Evolutionary conservation across 2,329 filamentous ascomycete species (phyloP).

Genomic region (Whalleya microplaca): DNA sequence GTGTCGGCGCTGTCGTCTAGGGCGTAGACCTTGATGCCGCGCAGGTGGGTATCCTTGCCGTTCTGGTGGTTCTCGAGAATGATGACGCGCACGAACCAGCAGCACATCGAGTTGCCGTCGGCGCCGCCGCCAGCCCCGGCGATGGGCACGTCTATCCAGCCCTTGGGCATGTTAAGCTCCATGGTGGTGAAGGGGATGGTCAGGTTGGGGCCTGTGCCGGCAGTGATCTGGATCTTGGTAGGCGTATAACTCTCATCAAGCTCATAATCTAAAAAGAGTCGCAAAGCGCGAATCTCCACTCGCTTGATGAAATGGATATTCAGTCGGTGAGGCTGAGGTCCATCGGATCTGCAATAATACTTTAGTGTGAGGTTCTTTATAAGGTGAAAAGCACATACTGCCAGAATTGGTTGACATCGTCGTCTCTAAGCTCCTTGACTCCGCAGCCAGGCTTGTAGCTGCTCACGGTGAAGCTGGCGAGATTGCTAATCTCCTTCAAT

Average conservation of each 20-base stretch:
- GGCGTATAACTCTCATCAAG: conserved; percentile 97
- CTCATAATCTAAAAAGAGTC: conserved; percentile 88
- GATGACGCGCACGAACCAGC: conserved; percentile 87
- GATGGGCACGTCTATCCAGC: conserved; percentile 86
- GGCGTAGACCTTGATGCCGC: conserved; percentile 85
- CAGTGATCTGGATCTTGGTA: conserved; percentile 85
- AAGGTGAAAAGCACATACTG: conserved; percentile 57
- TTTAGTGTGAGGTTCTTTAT: not conserved
- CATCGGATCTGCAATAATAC: conserved; percentile 65
- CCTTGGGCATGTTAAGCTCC: conserved; percentile 75
- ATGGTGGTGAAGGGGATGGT: conserved; percentile 86
- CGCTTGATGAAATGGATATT: conserved; percentile 87
- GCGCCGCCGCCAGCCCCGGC: conserved; percentile 58
- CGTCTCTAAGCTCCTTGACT: conserved; percentile 74
- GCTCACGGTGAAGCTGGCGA: conserved; percentile 82
- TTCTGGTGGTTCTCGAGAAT: conserved; percentile 98
- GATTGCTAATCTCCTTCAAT: conserved; percentile 82
- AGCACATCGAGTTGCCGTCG: conserved; percentile 76
- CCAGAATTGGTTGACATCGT: conserved; percentile 77
- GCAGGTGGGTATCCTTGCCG: conserved; percentile 97
- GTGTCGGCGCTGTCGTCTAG: conserved; percentile 51
- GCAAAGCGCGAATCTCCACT: conserved; percentile 75
- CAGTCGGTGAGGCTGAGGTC: conserved; percentile 79
- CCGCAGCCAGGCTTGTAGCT: conserved; percentile 81
- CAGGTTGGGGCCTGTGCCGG: conserved; percentile 89